Percentiles rank a stretch among this genome's conserved stretches.
Evolutionary conservation across 106 monocot genomes (phyloP).

Genomic region (Dendrobium huoshanense): DNA sequence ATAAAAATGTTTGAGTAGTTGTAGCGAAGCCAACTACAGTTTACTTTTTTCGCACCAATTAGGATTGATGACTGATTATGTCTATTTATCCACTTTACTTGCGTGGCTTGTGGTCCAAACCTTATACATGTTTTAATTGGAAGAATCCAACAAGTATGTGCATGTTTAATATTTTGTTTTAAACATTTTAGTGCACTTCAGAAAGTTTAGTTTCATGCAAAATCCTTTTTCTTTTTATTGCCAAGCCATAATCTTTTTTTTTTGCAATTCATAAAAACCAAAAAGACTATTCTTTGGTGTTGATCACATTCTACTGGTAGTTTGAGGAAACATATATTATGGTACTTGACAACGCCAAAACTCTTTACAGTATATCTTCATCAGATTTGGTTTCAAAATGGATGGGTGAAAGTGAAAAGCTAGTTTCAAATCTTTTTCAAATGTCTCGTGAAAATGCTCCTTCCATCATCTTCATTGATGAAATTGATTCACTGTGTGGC

Average conservation of each 20-base stretch:
- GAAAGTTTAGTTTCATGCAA: not conserved
- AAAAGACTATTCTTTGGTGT: not conserved
- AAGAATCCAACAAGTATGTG: not conserved
- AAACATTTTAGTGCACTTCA: not conserved
- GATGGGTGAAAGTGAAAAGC: conserved; percentile 99
- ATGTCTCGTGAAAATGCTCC: conserved; percentile 77
- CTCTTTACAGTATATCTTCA: conserved; percentile 76
- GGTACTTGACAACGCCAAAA: not conserved
- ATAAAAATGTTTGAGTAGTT: not conserved
- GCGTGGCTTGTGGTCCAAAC: not conserved
- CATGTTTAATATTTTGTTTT: not conserved
- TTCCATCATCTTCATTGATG: conserved; percentile 69
- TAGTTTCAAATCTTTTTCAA: conserved; percentile 82
- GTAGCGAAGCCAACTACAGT: not conserved
- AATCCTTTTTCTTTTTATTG: not conserved
- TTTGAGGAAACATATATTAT: not conserved
- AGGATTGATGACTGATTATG: not conserved
- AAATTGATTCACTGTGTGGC: conserved; percentile 64
- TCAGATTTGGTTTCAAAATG: conserved; percentile 91
- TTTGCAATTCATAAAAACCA: not conserved
- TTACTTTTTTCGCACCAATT: not conserved
- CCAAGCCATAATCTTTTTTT: not conserved
- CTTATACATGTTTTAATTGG: not conserved
- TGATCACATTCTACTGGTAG: not conserved
- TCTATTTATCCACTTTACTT: not conserved